Evolutionary conservation across 2,329 filamentous ascomycete genomes (phyloP), one percentile per base, ranked within the genome.

Genomic region (Diaporthe citrichinensis): DNA sequence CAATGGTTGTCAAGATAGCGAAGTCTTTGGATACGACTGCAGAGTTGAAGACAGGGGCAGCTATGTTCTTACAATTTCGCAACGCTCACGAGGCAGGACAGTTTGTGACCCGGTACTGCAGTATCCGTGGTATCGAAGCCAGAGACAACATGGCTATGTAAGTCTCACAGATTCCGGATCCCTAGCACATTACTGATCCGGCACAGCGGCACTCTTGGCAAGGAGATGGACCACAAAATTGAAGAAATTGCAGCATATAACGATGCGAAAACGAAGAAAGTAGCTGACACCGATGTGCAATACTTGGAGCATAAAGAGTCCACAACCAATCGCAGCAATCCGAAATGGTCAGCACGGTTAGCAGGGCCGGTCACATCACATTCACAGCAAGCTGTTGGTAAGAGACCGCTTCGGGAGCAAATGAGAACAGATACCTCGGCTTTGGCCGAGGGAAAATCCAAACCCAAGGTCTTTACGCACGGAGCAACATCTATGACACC

Each of bases 11-110:
- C n/a, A 71, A 74, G 28, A 53, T 77, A 17, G 9, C 2, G 10
- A 76, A 72, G 34, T 14, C 28, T 6, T 1, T 2, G 3, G 61
- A 74, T n/a, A 12, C 17, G 51, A 51, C 20, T 1, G 15, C 28
- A 12, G 2, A 10, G 8, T 23, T 71, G 4, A 17, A 20, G 8
- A 71, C 72, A 51, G 76, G 76, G 62, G 8, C 39, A 1, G 9
- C 15, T 2, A 25, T 76, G 34, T 62, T 39, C 28, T 14, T 77
- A 10, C 15, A 58, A 8, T 76, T 77, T 73, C 44, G 7, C 23
- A 76, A 62, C 69, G 61, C 72, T 72, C 72, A 76, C 39, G 36
- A 76, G 41, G 69, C 71, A 61, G 57, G 58, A 25, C 12, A 39
- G 8, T 75, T 58, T 39, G 51, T 72, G 20, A 15, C 4, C 0